Evolutionary conservation across 106 monocot genomes (phyloP).

Genomic region (Chionographis japonica): DNA sequence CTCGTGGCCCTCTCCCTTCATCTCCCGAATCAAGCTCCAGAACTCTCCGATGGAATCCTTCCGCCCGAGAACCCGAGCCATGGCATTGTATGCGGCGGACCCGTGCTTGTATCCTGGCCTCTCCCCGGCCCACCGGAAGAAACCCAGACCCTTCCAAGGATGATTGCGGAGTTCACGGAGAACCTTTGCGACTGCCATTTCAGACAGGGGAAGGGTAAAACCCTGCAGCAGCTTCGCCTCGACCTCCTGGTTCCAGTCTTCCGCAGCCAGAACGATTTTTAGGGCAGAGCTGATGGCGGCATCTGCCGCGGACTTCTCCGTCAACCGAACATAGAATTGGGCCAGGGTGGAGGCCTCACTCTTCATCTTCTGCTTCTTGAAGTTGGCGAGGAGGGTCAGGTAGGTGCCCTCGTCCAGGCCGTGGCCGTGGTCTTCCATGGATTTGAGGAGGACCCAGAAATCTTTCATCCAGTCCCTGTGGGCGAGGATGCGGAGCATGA

Average conservation of each 20-base stretch:
- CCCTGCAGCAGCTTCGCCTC: constrained; percentile 18
- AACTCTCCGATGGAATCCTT: constrained; percentile 53
- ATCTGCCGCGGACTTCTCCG: neutral
- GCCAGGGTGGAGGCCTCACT: constrained; percentile 36
- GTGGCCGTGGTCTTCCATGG: constrained; percentile 44
- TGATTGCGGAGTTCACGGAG: constrained; percentile 29
- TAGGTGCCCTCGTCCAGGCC: constrained; percentile 48
- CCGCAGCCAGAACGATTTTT: constrained; percentile 7
- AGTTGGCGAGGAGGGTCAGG: constrained; percentile 31
- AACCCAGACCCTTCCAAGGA: constrained; percentile 58
- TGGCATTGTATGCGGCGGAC: constrained; percentile 52
- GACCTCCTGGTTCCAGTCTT: constrained; percentile 15
- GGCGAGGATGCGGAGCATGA: constrained; percentile 71
- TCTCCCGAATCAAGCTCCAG: constrained; percentile 54
- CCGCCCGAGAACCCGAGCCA: constrained; percentile 54
- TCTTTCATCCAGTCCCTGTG: constrained; percentile 29
- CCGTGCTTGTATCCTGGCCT: constrained; percentile 38
- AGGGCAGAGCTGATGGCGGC: constrained; percentile 8
- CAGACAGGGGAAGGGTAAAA: constrained; percentile 27
- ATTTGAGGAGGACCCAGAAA: constrained; percentile 64
- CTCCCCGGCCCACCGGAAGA: constrained; percentile 64
- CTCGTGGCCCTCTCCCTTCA: constrained; percentile 47
- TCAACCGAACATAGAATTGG: constrained; percentile 24
- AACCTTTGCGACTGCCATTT: constrained; percentile 30
- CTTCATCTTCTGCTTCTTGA: constrained; percentile 52